phyloP scores from a whole-genome alignment of 176 grass and related monocot genomes.

The Musa acuminata region DNA sequence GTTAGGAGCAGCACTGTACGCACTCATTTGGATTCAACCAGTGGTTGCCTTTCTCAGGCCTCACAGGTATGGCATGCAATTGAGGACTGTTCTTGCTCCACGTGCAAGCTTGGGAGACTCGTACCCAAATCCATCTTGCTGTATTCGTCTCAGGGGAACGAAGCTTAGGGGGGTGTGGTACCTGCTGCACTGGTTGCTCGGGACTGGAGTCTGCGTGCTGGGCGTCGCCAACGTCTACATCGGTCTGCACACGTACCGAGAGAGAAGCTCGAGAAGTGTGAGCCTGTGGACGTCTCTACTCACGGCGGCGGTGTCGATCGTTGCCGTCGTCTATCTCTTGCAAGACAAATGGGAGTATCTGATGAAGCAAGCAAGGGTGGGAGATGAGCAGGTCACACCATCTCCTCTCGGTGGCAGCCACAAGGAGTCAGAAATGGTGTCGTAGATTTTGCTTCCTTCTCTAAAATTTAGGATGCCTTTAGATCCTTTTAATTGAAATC shows the following conservation, averaged over 20 bases:
- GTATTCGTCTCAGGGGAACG: slow-evolving; percentile 32
- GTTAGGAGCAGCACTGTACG: slow-evolving; percentile 70
- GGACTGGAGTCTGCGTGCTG: slow-evolving; percentile 35
- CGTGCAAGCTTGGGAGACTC: too few relatives aligned
- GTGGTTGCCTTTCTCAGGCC: slow-evolving; percentile 74
- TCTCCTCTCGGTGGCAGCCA: too few relatives aligned
- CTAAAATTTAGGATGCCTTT: too few relatives aligned
- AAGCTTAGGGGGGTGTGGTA: slow-evolving; percentile 77
- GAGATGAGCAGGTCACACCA: slow-evolving; percentile 58
- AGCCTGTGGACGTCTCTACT: slow-evolving; percentile 61
- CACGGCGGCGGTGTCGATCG: slow-evolving; percentile 57
- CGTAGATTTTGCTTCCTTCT: too few relatives aligned
- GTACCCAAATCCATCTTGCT: too few relatives aligned
- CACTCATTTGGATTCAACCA: slow-evolving; percentile 80
- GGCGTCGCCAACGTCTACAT: slow-evolving; percentile 71
- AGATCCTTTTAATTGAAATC: too few relatives aligned
- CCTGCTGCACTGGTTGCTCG: slow-evolving; percentile 65
- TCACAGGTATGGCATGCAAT: slow-evolving; percentile 33
- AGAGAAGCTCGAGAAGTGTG: slow-evolving; percentile 55
- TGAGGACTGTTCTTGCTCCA: too few relatives aligned
- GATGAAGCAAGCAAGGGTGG: slow-evolving; percentile 47
- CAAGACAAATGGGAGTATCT: slow-evolving; percentile 81
- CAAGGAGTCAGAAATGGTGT: too few relatives aligned
- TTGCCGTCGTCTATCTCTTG: slow-evolving; percentile 62
- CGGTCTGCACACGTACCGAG: slow-evolving; percentile 64